Base-by-base conservation (phyloP, 2,329 filamentous ascomycete genomes). In the Verticillium longisporum region DNA sequence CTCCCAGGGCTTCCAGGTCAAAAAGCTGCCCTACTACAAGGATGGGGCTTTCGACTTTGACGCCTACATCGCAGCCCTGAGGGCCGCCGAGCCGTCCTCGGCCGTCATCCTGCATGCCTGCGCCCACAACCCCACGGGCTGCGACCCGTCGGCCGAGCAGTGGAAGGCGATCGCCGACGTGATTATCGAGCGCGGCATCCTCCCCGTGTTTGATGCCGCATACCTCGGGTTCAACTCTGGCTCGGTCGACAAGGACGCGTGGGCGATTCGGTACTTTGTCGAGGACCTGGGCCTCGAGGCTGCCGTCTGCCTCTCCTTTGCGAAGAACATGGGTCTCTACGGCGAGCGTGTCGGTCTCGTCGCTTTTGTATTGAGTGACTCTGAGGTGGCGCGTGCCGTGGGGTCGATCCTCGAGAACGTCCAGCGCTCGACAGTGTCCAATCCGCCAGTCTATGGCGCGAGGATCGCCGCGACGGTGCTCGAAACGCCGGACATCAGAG, bases 241-340 rank as follows among this genome's bases (percentile, higher is more conserved):
- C 6, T 64, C 69, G 57, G 60, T 70, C 6, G 71, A 70, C 58
- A 61, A 69, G 31, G 73, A 75, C 60, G 71, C 69, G 3, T 74
- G 70, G 68, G 65, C 71, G 4, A 67, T 74, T 26, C 68, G 71
- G 1, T 66, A 72, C 60, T 75, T 74, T 11, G 66, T 73, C 15
- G 69, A 73, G 14, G 69, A 72, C 32, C 65, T 74, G 9, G 67
- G 67, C 1, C 68, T 79, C 61, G 83, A 87, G 70, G 77, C 83
- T 4, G 80, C 81, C 58, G 73, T 87, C 3, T 83, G 82, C 57
- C 77, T 85, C 69, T 87, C 84, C 0, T 87, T 87, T 66, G 83
- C 85, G 2, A 88, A 88, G 74, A 85, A 80, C 70, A 84, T 86
- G 70, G 76, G 76, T 1, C 64, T 78, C 0, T 78, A 78, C 60